phyloP scores from a whole-genome alignment of 108 stramenopile genomes.

The Fistulifera pelliculosa region DNA sequence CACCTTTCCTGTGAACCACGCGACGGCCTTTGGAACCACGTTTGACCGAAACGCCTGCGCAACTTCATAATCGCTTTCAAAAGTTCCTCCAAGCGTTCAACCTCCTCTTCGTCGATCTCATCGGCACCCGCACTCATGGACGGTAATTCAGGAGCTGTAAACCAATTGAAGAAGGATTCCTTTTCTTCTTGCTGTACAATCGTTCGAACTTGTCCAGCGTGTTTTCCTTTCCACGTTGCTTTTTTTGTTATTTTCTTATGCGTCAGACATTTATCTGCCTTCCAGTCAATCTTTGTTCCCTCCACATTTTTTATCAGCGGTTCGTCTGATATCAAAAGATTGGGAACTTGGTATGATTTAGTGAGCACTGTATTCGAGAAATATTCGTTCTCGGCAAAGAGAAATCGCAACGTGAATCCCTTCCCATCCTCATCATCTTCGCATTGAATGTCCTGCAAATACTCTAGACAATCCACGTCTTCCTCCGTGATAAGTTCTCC shows the following conservation, averaged over 20 bases:
- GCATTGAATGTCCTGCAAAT: conserved; percentile 65
- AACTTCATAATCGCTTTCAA: conserved; percentile 87
- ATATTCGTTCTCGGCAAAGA: conserved; percentile 81
- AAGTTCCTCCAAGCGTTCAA: conserved; percentile 70
- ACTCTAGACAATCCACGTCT: conserved; percentile 74
- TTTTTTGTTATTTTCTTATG: conserved; percentile 51
- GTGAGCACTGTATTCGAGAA: conserved; percentile 80
- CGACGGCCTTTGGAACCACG: conserved; percentile 81
- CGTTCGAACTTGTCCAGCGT: conserved; percentile 75
- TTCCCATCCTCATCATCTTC: conserved; percentile 62
- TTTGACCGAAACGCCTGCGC: conserved; percentile 83
- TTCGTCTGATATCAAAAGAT: conserved; percentile 83
- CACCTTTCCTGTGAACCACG: conserved; percentile 91
- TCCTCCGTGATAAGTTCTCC: conserved; percentile 74
- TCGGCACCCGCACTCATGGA: conserved; percentile 26
- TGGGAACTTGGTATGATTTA: conserved; percentile 87
- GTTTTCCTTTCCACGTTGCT: conserved; percentile 78
- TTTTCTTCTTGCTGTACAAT: conserved; percentile 53
- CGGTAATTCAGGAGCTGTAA: conserved; percentile 66
- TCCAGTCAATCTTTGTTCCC: conserved; percentile 85
- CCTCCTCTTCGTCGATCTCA: conserved; percentile 77
- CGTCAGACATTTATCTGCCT: conserved; percentile 53
- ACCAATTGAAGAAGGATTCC: conserved; percentile 93
- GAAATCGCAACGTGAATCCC: conserved; percentile 81
- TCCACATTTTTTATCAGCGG: conserved; percentile 82